Conservation (phyloP, 78 protist genomes). For the Chrysochromulina parva region DNA sequence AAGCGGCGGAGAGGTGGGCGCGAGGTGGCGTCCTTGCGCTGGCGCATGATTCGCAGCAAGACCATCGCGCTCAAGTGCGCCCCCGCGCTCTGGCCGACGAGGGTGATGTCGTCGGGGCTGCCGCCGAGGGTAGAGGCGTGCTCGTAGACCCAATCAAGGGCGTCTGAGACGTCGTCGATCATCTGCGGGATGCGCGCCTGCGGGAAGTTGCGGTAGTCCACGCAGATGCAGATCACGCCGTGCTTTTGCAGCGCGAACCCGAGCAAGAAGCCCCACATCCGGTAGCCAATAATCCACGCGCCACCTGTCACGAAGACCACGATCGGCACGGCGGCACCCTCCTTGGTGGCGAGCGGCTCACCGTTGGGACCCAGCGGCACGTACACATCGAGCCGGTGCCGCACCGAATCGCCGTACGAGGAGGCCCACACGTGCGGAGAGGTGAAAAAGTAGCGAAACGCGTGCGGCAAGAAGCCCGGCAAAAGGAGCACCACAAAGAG, state of each 20-base stretch:
- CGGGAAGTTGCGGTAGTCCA: conserved; percentile 77
- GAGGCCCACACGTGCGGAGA: neutral
- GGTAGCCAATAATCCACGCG: conserved; percentile 78
- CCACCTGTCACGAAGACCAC: conserved; percentile 65
- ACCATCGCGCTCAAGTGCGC: conserved; percentile 48
- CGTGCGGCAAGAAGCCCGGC: neutral
- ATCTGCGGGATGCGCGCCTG: conserved; percentile 44
- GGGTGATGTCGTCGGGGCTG: conserved; percentile 34
- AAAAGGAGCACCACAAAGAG: neutral
- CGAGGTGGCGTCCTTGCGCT: neutral
- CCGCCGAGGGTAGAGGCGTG: conserved; percentile 51
- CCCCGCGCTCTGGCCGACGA: conserved; percentile 69
- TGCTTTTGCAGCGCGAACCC: conserved; percentile 1
- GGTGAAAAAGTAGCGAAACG: neutral
- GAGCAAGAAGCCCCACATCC: conserved; percentile 59
- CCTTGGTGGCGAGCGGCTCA: neutral
- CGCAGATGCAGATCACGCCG: conserved; percentile 37
- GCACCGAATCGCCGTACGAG: neutral
- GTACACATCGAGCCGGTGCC: conserved; percentile 29
- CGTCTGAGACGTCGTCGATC: conserved; percentile 45
- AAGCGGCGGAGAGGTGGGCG: no score
- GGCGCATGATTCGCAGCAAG: neutral
- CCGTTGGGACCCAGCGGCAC: neutral
- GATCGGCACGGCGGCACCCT: conserved; percentile 21
- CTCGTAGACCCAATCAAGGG: conserved; percentile 44